Conservation (phyloP, 2,329 filamentous ascomycete genomes). For the Purpureocillium lavendulum region DNA sequence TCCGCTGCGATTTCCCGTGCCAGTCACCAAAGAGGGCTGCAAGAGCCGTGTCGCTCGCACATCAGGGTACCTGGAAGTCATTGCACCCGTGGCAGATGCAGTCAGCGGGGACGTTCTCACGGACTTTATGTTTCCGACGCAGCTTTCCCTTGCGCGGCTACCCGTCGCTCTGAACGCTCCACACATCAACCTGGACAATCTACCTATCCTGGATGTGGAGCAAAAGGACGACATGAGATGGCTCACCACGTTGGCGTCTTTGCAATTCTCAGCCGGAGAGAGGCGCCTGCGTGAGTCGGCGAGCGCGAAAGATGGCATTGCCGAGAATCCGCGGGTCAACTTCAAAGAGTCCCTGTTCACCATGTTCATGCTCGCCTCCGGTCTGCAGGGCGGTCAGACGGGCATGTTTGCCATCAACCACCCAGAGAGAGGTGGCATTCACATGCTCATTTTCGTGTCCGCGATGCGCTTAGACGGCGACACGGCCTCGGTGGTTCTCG, state of each 20-base stretch:
- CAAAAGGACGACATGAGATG: conserved; percentile 25
- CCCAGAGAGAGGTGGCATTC: conserved; percentile 25
- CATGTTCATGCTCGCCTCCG: conserved; percentile 36
- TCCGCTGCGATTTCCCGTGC: conserved; percentile 29
- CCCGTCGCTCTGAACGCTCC: conserved; percentile 30
- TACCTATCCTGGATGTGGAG: conserved; percentile 32
- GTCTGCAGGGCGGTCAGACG: conserved; percentile 35
- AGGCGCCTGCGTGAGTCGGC: conserved; percentile 22
- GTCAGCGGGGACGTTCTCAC: conserved; percentile 13
- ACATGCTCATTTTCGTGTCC: conserved; percentile 29
- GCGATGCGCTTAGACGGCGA: conserved; percentile 37
- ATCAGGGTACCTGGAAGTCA: conserved; percentile 35
- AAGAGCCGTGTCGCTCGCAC: conserved; percentile 33
- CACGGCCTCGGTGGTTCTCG: conserved; percentile 32
- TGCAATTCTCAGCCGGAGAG: conserved; percentile 34
- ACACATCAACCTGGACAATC: conserved; percentile 33
- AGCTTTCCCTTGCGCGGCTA: conserved; percentile 14
- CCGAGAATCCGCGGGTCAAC: conserved; percentile 27
- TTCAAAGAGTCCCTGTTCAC: conserved; percentile 41
- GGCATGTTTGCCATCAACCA: conserved; percentile 34
- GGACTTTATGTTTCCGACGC: conserved; percentile 28
- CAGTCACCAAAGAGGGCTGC: conserved; percentile 24
- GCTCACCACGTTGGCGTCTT: conserved; percentile 27
- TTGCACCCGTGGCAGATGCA: conserved; percentile 22
- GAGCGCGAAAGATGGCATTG: conserved; percentile 11